Base-by-base conservation (phyloP, 78 protist species). In the Anaeramoeba ignava region DNA sequence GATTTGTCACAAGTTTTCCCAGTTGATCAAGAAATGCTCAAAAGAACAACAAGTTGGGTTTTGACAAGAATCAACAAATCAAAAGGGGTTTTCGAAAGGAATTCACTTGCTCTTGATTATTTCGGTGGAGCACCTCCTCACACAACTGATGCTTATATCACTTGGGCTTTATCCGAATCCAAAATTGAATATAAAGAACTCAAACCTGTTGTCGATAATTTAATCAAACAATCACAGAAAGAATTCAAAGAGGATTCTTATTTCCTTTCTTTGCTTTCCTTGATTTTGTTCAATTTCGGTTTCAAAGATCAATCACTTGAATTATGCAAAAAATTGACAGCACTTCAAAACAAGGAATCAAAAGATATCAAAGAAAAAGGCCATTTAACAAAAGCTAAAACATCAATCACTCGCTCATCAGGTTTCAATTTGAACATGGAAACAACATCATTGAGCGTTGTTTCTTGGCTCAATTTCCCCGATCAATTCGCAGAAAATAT, bases 331-430 rank as follows among this genome's bases (percentile, higher is more conserved):
- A 17, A 37, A 31, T 33, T 84, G 3, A 67, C 2, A 8, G 41
- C 0, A 34, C 36, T 1, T 2, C 87, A 78, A 38, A n/a, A n/a
- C n/a, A n/a, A n/a, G n/a, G n/a, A n/a, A n/a, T n/a, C n/a, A n/a
- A n/a, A n/a, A n/a, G n/a, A n/a, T n/a, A n/a, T n/a, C n/a, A 41
- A 84, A 78, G 1, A 0, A 37, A 31, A 8, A 3, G 87, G 87
- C 0, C 8, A 2, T 0, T 31, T 84, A 33, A 33, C 1, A 2
- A 1, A 1, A 2, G 87, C 87, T 1, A 36, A 23, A 27, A 84
- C 88, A 41, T 67, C 88, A 36, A 86, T 86, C 40, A 86, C 88
- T 40, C 2, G 54, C n/a, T 86, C 88, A 27, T 1, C 80, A 3
- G 83, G 83, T 0, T 27, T 82, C 42, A 3, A 82, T 38, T 37